A percentile compares a stretch with the other conserved stretches of the same genome.
Evolutionary conservation across 2,329 filamentous ascomycete genomes (phyloP).

Genomic region (Epichloe gansuensis): DNA sequence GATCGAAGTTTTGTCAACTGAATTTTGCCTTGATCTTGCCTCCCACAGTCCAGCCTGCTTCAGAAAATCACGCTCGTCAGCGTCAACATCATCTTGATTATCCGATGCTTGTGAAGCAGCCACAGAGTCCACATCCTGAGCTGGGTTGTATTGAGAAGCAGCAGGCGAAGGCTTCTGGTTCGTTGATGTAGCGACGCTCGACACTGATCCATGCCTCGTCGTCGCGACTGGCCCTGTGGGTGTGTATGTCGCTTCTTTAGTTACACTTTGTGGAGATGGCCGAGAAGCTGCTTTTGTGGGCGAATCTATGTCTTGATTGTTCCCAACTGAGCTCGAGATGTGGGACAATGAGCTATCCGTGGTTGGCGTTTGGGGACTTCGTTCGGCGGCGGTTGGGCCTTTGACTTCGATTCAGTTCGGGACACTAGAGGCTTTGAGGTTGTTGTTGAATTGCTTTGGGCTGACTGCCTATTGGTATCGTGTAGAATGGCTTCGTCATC

Average conservation of each 20-base stretch:
- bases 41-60: constrained; percentile 56
- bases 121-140: constrained; percentile 12
- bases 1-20: constrained; percentile 23
- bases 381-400: constrained; percentile 14
- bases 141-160: constrained; percentile 9
- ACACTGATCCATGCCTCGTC: constrained; percentile 19
- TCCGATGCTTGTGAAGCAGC: constrained; percentile 10
- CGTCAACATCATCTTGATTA: constrained; percentile 41
- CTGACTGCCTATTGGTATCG: background rate
- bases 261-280: constrained; percentile 19
- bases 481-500: constrained; percentile 43
- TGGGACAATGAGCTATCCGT: constrained; percentile 13
- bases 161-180: constrained; percentile 14
- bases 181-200: constrained; percentile 19
- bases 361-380: constrained; percentile 15
- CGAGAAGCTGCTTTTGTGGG: constrained; percentile 16
- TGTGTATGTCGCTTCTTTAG: constrained; percentile 9
- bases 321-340: constrained; percentile 11
- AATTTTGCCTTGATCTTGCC: constrained; percentile 17
- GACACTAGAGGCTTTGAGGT: constrained; percentile 13
- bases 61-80: constrained; percentile 54
- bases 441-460: constrained; percentile 11
- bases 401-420: constrained; percentile 17
- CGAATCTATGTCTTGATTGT: constrained; percentile 13
- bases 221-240: constrained; percentile 10